Percentiles rank a stretch among this genome's conserved stretches.
phyloP scores from a whole-genome alignment of 371 early-diverging fungal species.

The Caulochytrium protostelioides region DNA sequence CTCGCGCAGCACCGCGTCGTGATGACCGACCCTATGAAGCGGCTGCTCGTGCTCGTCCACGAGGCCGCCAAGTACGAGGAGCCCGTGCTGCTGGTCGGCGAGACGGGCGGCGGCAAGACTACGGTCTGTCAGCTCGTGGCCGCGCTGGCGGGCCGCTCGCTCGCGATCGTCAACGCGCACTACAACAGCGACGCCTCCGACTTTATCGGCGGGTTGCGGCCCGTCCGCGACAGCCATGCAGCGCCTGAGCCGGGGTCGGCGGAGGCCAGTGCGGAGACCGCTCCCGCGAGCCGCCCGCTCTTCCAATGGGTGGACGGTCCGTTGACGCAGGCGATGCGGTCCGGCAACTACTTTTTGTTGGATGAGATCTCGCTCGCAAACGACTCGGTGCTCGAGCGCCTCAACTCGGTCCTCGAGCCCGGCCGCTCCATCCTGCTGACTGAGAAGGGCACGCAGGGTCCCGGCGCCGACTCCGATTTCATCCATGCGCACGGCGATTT shows the following conservation, averaged over 20 bases:
- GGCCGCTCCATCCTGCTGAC: conserved; percentile 72
- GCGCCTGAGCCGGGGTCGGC: conserved; percentile 9
- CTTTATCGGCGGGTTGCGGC: conserved; percentile 93
- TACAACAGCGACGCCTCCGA: conserved; percentile 95
- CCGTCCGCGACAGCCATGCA: conserved; percentile 41
- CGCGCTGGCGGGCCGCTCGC: conserved; percentile 27
- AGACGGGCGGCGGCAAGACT: conserved; percentile 99
- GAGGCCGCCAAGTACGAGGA: conserved; percentile 67
- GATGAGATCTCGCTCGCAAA: conserved; percentile 99
- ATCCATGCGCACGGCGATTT: conserved; percentile 51
- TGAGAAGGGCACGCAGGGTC: conserved; percentile 45
- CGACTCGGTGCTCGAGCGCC: conserved; percentile 95
- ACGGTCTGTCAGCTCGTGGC: conserved; percentile 90
- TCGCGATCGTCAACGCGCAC: conserved; percentile 91
- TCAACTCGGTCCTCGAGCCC: conserved; percentile 95
- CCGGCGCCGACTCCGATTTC: conserved; percentile 42
- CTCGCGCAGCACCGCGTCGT: conserved; percentile 31
- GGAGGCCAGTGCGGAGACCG: conserved; percentile 2
- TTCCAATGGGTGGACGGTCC: conserved; percentile 96
- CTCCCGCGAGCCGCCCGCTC: conserved; percentile 11
- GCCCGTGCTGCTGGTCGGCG: conserved; percentile 93
- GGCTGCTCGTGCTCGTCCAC: conserved; percentile 69
- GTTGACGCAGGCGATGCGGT: conserved; percentile 74
- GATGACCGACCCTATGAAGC: conserved; percentile 87
- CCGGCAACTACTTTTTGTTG: conserved; percentile 86